Base-by-base conservation (phyloP, 2,329 filamentous ascomycete species). In the Fusarium decemcellulare region DNA sequence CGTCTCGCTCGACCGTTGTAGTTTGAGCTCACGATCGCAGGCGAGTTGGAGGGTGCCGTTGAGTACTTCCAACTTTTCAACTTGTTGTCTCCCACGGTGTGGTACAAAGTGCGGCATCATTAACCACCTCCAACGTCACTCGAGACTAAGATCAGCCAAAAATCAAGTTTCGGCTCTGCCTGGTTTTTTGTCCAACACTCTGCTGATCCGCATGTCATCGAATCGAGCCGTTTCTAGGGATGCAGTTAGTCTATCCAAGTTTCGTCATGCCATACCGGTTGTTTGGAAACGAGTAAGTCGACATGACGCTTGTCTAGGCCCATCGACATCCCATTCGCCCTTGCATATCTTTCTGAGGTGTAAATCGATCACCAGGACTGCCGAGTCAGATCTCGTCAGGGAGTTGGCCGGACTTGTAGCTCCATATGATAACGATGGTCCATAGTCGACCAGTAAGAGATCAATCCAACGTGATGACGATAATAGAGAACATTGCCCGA, bases 91-190 rank as follows among this genome's bases (percentile, higher is more conserved):
- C 27, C 16, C 40, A 32, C 23, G 8, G 36, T 14, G 48, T 15
- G 11, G 34, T 37, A 47, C 34, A 30, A 37, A 27, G 27, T 32
- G 14, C 8, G 11, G 36, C 15, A 16, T 32, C 32, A 16, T 14
- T 14, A 42, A 54, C 30, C 16, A 32, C 32, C 47, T 48, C 8
- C 3, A 50, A 30, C 27, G 54, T 46, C 29, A 51, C 44, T 23
- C 16, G 14, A 39, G n/a, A 29, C 10, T 18, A 44, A 29, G 27
- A 46, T 32, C 32, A 40, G 14, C 60, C n/a, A 12, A 23, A 65
- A 65, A 65, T 60, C 63, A 60, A 65, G 32, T 60, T 60, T 65
- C 48, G 32, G 8, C n/a, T 44, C 23, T 6, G 30, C 5, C 10
- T 7, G 30, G 59, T 34, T 16, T 16, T 18, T 39, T n/a, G n/a